phyloP scores from a whole-genome alignment of 108 stramenopile genomes.

The Nitzschia sp. region DNA sequence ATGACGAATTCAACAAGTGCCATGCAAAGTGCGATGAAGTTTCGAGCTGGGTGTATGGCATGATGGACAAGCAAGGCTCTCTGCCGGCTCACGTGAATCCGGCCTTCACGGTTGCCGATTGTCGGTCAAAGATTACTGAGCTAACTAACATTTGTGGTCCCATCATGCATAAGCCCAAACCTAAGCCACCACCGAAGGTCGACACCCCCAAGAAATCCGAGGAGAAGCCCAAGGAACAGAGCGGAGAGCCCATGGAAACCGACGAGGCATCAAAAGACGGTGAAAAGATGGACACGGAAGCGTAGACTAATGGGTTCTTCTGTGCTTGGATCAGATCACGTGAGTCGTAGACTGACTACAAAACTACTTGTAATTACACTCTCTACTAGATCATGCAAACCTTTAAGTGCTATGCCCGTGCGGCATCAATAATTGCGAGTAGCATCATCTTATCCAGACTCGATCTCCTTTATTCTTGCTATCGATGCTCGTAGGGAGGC shows the following conservation, averaged over 20 bases:
- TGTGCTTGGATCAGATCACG: too few species aligned
- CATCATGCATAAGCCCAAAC: constrained; percentile 94
- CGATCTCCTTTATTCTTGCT: constrained; percentile 12
- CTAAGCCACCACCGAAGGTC: constrained; percentile 71
- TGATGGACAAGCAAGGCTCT: constrained; percentile 88
- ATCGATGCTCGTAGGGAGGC: constrained; percentile 26
- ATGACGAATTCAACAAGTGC: constrained; percentile 83
- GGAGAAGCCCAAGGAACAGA: constrained; percentile 47
- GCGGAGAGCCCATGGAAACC: constrained; percentile 68
- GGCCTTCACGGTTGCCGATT: constrained; percentile 70
- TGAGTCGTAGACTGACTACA: not conserved
- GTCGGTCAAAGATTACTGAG: constrained; percentile 69
- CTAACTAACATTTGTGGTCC: constrained; percentile 72
- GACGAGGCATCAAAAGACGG: constrained; percentile 46
- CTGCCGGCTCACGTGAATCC: constrained; percentile 76
- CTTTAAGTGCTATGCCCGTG: too few species aligned
- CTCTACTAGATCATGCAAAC: too few species aligned
- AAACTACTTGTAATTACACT: not conserved
- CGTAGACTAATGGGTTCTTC: constrained; percentile 6
- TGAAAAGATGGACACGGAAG: constrained; percentile 38
- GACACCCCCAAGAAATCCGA: constrained; percentile 54
- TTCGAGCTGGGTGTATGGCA: constrained; percentile 92
- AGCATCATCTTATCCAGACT: too few species aligned
- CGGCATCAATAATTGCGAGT: too few species aligned
- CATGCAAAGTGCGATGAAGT: constrained; percentile 67